These are phyloP conservation scores for Asterella californica DNA, from an alignment of 225 moss, liverwort and hornwort species.

Conservation along the genomic window DNA sequence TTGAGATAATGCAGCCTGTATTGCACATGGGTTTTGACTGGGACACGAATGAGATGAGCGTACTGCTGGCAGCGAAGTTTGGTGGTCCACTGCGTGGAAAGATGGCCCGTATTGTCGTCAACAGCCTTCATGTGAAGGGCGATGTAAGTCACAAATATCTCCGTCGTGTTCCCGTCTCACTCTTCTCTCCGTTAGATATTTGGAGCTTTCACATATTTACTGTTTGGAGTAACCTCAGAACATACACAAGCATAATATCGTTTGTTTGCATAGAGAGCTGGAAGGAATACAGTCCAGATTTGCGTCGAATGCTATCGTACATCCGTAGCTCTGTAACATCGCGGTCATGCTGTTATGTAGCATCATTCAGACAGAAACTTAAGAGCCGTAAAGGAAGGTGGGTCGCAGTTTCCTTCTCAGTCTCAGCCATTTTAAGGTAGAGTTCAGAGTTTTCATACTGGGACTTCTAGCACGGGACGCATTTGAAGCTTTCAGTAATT, in stretches of 20 bases:
- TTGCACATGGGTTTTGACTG: constrained; percentile 90
- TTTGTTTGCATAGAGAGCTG: too few relatives aligned
- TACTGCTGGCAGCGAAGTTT: constrained; percentile 83
- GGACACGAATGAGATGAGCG: constrained; percentile 97
- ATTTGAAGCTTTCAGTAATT: too few relatives aligned
- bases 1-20: constrained; percentile 54
- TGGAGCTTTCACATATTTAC: background rate
- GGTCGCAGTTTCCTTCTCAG: too few relatives aligned
- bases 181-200: background rate
- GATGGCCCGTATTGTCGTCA: constrained; percentile 84
- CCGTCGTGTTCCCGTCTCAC: background rate
- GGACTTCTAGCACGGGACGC: too few relatives aligned
- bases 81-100: constrained; percentile 81
- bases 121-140: constrained; percentile 86
- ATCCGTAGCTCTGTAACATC: too few relatives aligned
- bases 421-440: too few relatives aligned
- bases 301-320: too few relatives aligned
- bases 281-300: too few relatives aligned
- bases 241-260: too few relatives aligned
- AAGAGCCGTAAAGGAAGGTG: too few relatives aligned
- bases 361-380: background rate
- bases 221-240: background rate
- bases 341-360: too few relatives aligned
- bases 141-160: constrained; percentile 58
- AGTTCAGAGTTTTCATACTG: too few relatives aligned